A percentile compares a stretch with the other conserved stretches of the same genome.
phyloP scores from a whole-genome alignment of 306 rosid species.

The Corylus avellana region DNA sequence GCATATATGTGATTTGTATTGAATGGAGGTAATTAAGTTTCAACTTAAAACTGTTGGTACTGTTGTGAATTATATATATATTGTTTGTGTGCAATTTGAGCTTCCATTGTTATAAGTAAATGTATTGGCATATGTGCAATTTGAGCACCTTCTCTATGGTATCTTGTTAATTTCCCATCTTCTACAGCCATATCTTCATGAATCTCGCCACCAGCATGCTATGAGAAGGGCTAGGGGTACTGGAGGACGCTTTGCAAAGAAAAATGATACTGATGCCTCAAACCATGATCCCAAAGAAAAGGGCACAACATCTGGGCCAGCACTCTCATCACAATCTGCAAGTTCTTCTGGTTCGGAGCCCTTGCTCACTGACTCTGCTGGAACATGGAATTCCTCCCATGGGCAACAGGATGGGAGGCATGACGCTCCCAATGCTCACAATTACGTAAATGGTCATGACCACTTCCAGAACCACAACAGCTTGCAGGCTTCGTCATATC shows the following conservation, averaged over 20 bases:
- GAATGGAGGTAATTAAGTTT: not conserved
- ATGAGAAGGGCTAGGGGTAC: slow-evolving; percentile 91
- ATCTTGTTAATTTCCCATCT: slow-evolving; percentile 29
- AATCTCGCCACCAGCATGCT: slow-evolving; percentile 98
- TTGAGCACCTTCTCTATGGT: slow-evolving; percentile 16
- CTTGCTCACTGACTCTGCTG: slow-evolving; percentile 59
- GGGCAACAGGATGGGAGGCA: slow-evolving; percentile 52
- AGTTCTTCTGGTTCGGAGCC: slow-evolving; percentile 89
- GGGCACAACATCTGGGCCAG: slow-evolving; percentile 57
- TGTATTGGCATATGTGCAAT: not conserved
- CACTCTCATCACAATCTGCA: slow-evolving; percentile 68
- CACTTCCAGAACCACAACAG: slow-evolving; percentile 50
- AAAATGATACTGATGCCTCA: slow-evolving; percentile 41
- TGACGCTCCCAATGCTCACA: slow-evolving; percentile 27
- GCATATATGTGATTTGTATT: not conserved
- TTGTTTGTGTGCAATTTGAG: not conserved
- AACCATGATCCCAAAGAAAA: slow-evolving; percentile 52
- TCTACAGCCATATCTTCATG: slow-evolving; percentile 92
- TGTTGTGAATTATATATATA: not conserved
- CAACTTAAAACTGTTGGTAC: not conserved
- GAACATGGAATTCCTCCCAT: slow-evolving; percentile 75
- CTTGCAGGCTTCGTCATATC: slow-evolving; percentile 57
- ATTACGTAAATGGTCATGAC: slow-evolving; percentile 50
- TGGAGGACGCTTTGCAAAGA: slow-evolving; percentile 97
- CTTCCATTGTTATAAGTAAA: not conserved